Evolutionary conservation across 192 early-diverging fungal species (phyloP).

Genomic region (Entomortierella lignicola): DNA sequence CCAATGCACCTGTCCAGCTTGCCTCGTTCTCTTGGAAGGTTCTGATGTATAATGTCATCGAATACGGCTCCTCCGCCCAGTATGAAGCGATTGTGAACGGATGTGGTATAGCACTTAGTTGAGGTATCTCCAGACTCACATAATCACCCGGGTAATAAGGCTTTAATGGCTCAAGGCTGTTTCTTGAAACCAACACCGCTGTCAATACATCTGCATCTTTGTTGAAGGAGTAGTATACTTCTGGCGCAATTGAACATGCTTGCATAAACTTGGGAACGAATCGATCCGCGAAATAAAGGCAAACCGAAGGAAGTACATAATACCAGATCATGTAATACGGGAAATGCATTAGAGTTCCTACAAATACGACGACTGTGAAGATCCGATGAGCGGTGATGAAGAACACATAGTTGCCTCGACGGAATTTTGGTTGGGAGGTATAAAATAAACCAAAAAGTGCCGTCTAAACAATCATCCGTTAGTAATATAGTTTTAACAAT

Average conservation of each 20-base stretch:
- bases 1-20: slow-evolving; percentile 41
- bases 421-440: slow-evolving; percentile 19
- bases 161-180: slow-evolving; percentile 36
- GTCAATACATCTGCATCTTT: slow-evolving; percentile 47
- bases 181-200: slow-evolving; percentile 12
- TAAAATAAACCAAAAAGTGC: slow-evolving; percentile 7
- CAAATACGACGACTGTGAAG: slow-evolving; percentile 38
- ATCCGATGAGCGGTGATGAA: slow-evolving; percentile 30
- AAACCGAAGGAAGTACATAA: slow-evolving; percentile 37
- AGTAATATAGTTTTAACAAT: background rate
- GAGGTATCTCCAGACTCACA: slow-evolving; percentile 41
- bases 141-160: slow-evolving; percentile 49
- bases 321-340: slow-evolving; percentile 54
- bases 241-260: slow-evolving; percentile 15
- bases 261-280: slow-evolving; percentile 49
- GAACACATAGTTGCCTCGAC: slow-evolving; percentile 20
- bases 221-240: slow-evolving; percentile 29
- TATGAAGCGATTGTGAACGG: slow-evolving; percentile 50
- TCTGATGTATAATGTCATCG: slow-evolving; percentile 45
- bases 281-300: slow-evolving; percentile 45
- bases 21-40: slow-evolving; percentile 36
- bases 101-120: slow-evolving; percentile 31
- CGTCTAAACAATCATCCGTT: background rate
- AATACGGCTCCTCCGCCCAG: slow-evolving; percentile 51
- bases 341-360: slow-evolving; percentile 47